These are phyloP conservation scores for Acarospora socialis DNA, from an alignment of 2,329 filamentous ascomycete species.

Conservation along the genomic window DNA sequence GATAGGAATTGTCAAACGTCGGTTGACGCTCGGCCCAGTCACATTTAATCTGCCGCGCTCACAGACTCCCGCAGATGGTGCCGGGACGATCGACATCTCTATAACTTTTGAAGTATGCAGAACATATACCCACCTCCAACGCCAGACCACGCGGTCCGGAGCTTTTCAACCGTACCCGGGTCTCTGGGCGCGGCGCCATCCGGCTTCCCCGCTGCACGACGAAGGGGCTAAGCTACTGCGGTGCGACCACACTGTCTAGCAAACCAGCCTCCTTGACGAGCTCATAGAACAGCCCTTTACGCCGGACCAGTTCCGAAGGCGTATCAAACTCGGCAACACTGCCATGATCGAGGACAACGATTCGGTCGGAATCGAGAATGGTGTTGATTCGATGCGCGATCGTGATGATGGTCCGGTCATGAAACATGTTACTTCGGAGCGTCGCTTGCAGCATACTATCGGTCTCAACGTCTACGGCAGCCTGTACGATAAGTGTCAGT, in stretches of 20 bases:
- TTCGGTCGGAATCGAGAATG: constrained; percentile 75
- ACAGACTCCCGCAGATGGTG: too few relatives aligned
- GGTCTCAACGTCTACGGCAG: constrained; percentile 56
- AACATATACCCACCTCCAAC: too few relatives aligned
- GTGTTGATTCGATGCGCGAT: constrained; percentile 98
- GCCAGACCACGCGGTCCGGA: background rate
- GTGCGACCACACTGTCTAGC: constrained; percentile 28
- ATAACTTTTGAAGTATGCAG: too few relatives aligned
- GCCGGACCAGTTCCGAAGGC: constrained; percentile 60
- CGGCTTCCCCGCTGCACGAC: constrained; percentile 4
- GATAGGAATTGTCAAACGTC: too few relatives aligned
- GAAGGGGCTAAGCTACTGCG: constrained; percentile 4
- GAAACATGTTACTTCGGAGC: constrained; percentile 54
- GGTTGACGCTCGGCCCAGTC: too few relatives aligned
- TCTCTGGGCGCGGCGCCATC: background rate
- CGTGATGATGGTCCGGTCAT: constrained; percentile 90
- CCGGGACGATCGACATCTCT: too few relatives aligned
- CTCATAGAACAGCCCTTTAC: constrained; percentile 70
- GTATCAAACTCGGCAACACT: constrained; percentile 87
- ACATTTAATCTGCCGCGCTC: too few relatives aligned
- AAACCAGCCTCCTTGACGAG: constrained; percentile 85
- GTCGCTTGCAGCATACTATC: constrained; percentile 51
- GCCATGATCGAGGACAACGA: constrained; percentile 85
- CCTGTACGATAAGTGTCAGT: constrained; percentile 24
- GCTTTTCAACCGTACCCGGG: constrained; percentile 2